A percentile compares a stretch with the other conserved stretches of the same genome.
Conservation (phyloP, 1,284 basidiomycete species). For the Athelia sp. region DNA sequence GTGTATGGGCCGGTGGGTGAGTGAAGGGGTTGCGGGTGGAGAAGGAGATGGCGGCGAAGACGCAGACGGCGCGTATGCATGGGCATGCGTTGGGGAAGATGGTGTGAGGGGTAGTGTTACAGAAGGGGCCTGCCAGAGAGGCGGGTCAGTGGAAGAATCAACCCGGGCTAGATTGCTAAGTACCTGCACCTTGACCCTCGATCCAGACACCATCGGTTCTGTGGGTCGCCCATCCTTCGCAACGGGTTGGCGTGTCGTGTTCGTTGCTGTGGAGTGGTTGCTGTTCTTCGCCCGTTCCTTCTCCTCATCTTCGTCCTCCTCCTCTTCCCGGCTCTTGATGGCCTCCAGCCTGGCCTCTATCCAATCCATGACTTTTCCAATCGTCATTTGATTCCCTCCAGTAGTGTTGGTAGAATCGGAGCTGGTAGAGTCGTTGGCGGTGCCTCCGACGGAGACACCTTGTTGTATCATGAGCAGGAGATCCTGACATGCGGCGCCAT, state of each 20-base stretch:
- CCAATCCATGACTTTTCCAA: slow-evolving; percentile 77
- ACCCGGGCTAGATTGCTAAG: slow-evolving; percentile 12
- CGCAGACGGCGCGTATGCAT: background rate
- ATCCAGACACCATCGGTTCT: background rate
- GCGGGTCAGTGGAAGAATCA: slow-evolving; percentile 4
- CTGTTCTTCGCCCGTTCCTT: slow-evolving; percentile 43
- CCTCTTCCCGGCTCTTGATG: slow-evolving; percentile 62
- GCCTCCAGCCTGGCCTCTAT: slow-evolving; percentile 69
- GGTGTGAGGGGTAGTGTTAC: slow-evolving; percentile 23
- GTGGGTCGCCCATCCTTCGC: background rate
- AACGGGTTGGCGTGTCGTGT: slow-evolving; percentile 1
- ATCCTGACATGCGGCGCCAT: slow-evolving; percentile 72
- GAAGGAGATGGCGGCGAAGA: background rate
- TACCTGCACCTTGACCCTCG: slow-evolving; percentile 22
- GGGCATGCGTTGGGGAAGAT: slow-evolving; percentile 1
- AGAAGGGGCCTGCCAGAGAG: slow-evolving; percentile 8
- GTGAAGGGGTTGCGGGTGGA: background rate
- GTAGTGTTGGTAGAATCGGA: slow-evolving; percentile 30
- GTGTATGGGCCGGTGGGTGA: background rate
- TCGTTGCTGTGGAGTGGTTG: slow-evolving; percentile 12
- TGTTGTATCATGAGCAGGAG: slow-evolving; percentile 76
- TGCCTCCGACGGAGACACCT: slow-evolving; percentile 57
- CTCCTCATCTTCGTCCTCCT: slow-evolving; percentile 76
- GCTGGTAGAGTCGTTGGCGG: slow-evolving; percentile 23
- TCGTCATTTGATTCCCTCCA: slow-evolving; percentile 54